Evolutionary conservation across 2,329 filamentous ascomycete species (phyloP), one percentile per base, ranked within the genome.

Genomic region (Xylaria hypoxylon): DNA sequence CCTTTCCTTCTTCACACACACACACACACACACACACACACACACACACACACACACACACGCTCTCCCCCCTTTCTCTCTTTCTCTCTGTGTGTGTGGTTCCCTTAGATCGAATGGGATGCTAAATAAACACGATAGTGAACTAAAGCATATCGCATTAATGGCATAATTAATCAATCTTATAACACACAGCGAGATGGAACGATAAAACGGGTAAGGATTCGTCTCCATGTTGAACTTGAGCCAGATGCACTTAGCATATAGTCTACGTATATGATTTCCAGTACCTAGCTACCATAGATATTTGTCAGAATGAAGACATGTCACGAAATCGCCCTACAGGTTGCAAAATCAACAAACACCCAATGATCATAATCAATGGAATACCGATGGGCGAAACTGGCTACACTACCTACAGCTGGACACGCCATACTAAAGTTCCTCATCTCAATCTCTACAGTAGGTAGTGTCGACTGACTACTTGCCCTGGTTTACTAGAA

Each of bases 111-210:
- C 24, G 13, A 42, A 24, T 11, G 5, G 22, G 3, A 38, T n/a
- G 45, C 69, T 72, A 31, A 65, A 53, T 10, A 35, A 2, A 26
- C 33, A 24, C 35, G 1, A 7, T 51, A 84, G 82, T 60, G 85
- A 87, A 68, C 76, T 87, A 3, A 85, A 84, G 70, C 83, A 86
- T 58, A 86, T 86, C 72, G 83, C 83, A 1, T 73, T 87, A 59
- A 83, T 87, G 82, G 77, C 79, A 28, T 85, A 59, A 77, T 42
- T 17, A n/a, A 42, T 50, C 50, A 38, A 53, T 26, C 19, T 5
- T 10, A 33, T 6, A 11, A 22, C 48, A 13, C 17, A 13, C 7
- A 13, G 28, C 28, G 17, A 19, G 11, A 51, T 11, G 13, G 33
- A 51, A 33, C 24, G 24, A 19, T 19, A 24, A 19, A 22, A 42